Conservation (phyloP, 768 basidiomycete genomes). For the Boletus rubropictus region DNA sequence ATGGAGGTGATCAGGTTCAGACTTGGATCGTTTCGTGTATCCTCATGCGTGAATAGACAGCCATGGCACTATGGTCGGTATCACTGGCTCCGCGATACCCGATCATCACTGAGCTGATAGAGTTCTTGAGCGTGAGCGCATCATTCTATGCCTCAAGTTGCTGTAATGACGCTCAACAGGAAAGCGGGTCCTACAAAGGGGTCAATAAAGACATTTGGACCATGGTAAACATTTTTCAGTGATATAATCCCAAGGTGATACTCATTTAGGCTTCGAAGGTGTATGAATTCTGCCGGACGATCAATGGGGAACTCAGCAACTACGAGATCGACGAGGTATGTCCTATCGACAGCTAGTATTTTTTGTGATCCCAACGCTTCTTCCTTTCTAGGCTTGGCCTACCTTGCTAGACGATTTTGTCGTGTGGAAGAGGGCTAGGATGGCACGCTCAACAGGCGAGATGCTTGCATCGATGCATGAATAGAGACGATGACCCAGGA, state of each 20-base stretch:
- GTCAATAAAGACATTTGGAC: constrained; percentile 83
- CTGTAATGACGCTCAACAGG: constrained; percentile 17
- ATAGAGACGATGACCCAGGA: constrained; percentile 7
- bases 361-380: constrained; percentile 1
- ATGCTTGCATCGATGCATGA: background rate
- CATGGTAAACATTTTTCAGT: constrained; percentile 49
- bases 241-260: background rate
- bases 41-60: constrained; percentile 41
- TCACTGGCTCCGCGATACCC: constrained; percentile 62
- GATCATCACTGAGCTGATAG: constrained; percentile 56
- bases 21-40: background rate
- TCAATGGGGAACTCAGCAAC: constrained; percentile 53
- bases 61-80: constrained; percentile 71
- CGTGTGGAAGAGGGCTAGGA: constrained; percentile 47
- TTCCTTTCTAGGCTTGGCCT: constrained; percentile 65
- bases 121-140: constrained; percentile 56
- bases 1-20: constrained; percentile 57
- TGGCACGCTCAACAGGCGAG: constrained; percentile 1
- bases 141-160: background rate
- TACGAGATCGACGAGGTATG: constrained; percentile 75
- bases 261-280: constrained; percentile 41
- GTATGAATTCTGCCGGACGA: constrained; percentile 66
- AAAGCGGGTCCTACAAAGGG: constrained; percentile 60
- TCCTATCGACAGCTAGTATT: constrained; percentile 10
- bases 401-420: constrained; percentile 78